Base-by-base conservation (phyloP, 2,329 filamentous ascomycete species). In the Ophiostoma triangulosporum region DNA sequence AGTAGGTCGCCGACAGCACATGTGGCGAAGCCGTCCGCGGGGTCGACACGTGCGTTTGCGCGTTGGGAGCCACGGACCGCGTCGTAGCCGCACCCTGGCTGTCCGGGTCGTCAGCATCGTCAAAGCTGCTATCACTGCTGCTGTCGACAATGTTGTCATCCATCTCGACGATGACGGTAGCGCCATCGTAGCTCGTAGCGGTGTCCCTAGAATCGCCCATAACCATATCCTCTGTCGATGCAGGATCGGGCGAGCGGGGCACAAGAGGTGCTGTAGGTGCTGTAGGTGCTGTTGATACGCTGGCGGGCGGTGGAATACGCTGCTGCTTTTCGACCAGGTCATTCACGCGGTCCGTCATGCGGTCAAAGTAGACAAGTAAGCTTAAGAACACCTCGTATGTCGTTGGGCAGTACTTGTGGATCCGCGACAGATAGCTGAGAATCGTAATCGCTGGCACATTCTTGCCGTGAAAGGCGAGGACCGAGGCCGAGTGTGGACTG, bases 361-460 rank as follows among this genome's bases (percentile, higher is more conserved):
- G 86, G 66, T 98, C 93, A 69, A 98, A 98, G 69, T 97, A 98
- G 31, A 98, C 90, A 53, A 98, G 71, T 62, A 98, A 70, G 65
- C 90, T 96, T 56, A 98, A 72, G 64, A 98, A 98, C 0, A 98
- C 93, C 68, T 98, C 93, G 65, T 95, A 98, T 0, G 93, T 97
- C 6, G 93, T 97, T 0, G 93, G 93, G 64, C 93, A 98, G 70
- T 98, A 98, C 71, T 96, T 96, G 71, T 98, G 91, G 65, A 98
- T 97, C 56, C 93, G 83, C 62, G 84, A 91, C 52, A 98, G 73
- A 63, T 98, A 98, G 74, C 89, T 97, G 57, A 95, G 73, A 57
- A 98, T 97, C 20, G 90, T 95, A 62, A 98, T 98, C 64, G 86
- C 93, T 1, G 93, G 93, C 11, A 97, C 87, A 60, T 98, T 98